phyloP scores from a whole-genome alignment of 2,329 filamentous ascomycete genomes.

The Stemphylium beticola region DNA sequence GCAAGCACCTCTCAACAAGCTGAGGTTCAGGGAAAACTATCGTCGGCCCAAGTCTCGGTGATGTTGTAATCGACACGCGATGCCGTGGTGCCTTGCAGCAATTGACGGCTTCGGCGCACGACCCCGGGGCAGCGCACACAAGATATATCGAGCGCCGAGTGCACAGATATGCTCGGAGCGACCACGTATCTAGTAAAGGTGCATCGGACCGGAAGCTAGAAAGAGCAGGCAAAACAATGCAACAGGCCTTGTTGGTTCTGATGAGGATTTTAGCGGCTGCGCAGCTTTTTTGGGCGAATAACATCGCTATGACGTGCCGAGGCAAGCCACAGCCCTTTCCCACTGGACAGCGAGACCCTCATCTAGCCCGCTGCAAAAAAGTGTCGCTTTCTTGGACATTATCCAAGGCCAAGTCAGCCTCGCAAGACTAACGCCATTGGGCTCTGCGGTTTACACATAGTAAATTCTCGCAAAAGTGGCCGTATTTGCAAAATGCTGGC shows the following conservation, averaged over 20 bases:
- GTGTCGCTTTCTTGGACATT: neutral
- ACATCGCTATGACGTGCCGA: slow-evolving; percentile 26
- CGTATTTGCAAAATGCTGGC: neutral
- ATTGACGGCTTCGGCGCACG: slow-evolving; percentile 1
- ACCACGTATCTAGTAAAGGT: slow-evolving; percentile 25
- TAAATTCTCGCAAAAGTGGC: neutral
- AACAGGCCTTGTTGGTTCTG: slow-evolving; percentile 21
- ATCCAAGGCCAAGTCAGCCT: neutral
- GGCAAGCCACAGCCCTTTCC: slow-evolving; percentile 23
- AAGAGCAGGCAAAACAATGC: slow-evolving; percentile 25
- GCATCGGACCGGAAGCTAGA: slow-evolving; percentile 30
- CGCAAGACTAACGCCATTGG: slow-evolving; percentile 25
- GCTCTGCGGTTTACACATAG: neutral
- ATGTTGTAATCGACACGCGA: slow-evolving; percentile 16
- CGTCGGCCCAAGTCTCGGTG: slow-evolving; percentile 12
- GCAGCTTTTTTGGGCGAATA: slow-evolving; percentile 23
- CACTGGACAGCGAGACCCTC: slow-evolving; percentile 11
- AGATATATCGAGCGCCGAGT: slow-evolving; percentile 7
- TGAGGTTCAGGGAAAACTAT: slow-evolving; percentile 3
- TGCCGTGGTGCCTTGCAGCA: neutral
- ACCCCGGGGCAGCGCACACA: slow-evolving; percentile 10
- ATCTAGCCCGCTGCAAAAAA: neutral
- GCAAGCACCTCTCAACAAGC: neutral
- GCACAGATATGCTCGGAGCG: slow-evolving; percentile 19
- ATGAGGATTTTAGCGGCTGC: slow-evolving; percentile 19